Conservation (phyloP, 345 rosid species). For the Rubroshorea leprosula region DNA sequence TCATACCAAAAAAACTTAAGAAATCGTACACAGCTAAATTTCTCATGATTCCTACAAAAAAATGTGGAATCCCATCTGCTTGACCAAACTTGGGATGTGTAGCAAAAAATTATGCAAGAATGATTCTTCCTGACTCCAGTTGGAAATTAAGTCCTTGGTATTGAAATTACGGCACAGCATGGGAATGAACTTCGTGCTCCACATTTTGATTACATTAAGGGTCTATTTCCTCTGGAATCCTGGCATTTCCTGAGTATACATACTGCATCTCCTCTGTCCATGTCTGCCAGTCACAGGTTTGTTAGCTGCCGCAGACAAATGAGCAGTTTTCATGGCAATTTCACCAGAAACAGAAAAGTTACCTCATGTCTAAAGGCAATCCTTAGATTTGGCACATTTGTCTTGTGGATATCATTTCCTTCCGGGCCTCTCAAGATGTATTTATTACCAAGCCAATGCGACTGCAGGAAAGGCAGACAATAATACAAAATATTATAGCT, state of each 20-base stretch:
- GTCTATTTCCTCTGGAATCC: constrained; percentile 32
- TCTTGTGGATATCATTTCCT: constrained; percentile 49
- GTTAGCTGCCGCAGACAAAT: constrained; percentile 3
- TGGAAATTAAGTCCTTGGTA: no score
- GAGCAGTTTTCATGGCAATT: not conserved
- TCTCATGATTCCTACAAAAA: no score
- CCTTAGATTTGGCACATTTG: constrained; percentile 40
- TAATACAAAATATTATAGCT: no score
- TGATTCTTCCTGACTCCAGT: not conserved
- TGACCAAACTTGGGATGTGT: no score
- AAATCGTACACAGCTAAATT: no score
- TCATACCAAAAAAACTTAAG: no score
- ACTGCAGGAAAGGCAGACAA: constrained; percentile 18
- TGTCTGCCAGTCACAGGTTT: constrained; percentile 27
- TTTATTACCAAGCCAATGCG: constrained; percentile 45
- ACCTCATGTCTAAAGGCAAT: constrained; percentile 39
- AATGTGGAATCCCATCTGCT: no score
- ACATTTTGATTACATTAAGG: constrained; percentile 14
- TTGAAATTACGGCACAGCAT: no score
- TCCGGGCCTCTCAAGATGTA: constrained; percentile 35
- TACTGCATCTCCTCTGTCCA: constrained; percentile 57
- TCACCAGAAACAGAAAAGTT: not conserved
- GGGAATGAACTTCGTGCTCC: no score
- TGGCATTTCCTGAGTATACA: constrained; percentile 32
- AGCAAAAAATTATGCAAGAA: no score